These are phyloP conservation scores for Baorangia bicolor DNA, from an alignment of 768 basidiomycete genomes.

Conservation along the genomic window DNA sequence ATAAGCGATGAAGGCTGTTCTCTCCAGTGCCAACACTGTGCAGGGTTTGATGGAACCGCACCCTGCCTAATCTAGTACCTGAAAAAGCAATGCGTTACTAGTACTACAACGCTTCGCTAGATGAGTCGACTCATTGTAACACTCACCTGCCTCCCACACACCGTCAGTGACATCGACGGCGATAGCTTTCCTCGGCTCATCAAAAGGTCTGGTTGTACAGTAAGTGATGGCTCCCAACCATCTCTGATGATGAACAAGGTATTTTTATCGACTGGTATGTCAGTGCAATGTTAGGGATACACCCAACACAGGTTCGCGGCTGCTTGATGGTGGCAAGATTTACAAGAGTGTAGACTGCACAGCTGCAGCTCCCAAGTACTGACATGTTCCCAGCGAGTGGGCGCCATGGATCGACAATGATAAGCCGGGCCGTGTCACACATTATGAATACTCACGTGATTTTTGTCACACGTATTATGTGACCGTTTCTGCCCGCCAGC, in stretches of 20 bases:
- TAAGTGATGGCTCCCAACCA: too few species aligned
- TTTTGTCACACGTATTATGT: slow-evolving; percentile 9
- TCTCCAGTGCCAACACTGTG: not conserved
- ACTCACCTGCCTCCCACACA: not conserved
- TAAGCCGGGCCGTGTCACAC: not conserved
- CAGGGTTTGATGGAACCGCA: not conserved
- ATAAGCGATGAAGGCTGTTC: not conserved
- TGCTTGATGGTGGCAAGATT: not conserved
- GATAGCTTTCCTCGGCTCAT: not conserved
- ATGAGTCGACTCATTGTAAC: not conserved
- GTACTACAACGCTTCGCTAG: too few species aligned
- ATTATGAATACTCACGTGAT: slow-evolving; percentile 12
- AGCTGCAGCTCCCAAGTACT: too few species aligned
- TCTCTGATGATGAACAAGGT: not conserved
- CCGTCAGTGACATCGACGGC: too few species aligned
- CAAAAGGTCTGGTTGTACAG: too few species aligned
- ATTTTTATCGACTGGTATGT: not conserved
- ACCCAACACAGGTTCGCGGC: not conserved
- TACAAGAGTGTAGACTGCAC: too few species aligned
- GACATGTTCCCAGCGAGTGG: too few species aligned
- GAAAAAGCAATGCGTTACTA: not conserved
- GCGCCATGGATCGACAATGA: too few species aligned
- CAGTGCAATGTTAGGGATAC: not conserved
- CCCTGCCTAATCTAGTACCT: not conserved
- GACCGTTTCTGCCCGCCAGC: slow-evolving; percentile 23